Conservation (phyloP, 371 early-diverging fungal genomes). For the Blyttiomyces sp. region DNA sequence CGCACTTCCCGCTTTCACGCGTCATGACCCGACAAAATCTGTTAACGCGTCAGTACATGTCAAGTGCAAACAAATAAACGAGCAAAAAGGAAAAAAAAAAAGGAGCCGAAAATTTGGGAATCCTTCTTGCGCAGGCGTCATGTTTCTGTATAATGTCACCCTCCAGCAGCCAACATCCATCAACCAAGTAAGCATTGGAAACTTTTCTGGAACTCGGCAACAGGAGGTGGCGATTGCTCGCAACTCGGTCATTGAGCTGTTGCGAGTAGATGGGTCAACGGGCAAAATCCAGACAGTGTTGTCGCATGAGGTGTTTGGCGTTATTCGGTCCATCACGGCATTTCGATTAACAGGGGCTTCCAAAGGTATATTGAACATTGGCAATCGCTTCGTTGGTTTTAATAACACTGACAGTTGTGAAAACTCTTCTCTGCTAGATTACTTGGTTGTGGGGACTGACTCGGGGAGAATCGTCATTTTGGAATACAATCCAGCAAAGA, state of each 20-base stretch:
- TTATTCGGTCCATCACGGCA: constrained; percentile 72
- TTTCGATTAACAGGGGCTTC: constrained; percentile 50
- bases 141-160: constrained; percentile 91
- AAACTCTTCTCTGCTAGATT: constrained; percentile 57
- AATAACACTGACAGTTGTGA: background rate
- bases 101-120: too few relatives aligned
- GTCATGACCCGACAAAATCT: too few relatives aligned
- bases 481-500: constrained; percentile 77
- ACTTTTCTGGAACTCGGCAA: constrained; percentile 86
- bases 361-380: constrained; percentile 38
- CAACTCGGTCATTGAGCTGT: constrained; percentile 71
- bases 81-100: too few relatives aligned
- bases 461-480: constrained; percentile 88
- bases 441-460: constrained; percentile 87
- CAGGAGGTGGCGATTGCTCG: constrained; percentile 90
- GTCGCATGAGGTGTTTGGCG: constrained; percentile 82
- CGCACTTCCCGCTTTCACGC: too few relatives aligned
- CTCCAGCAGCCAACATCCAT: constrained; percentile 80
- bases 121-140: too few relatives aligned
- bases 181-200: constrained; percentile 78
- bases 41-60: too few relatives aligned
- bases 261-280: constrained; percentile 72
- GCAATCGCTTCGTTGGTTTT: background rate
- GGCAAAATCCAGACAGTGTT: constrained; percentile 71
- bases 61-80: too few relatives aligned